These are phyloP conservation scores for Panaeolus papilionaceus DNA, from an alignment of 768 basidiomycete genomes.

Conservation along the genomic window DNA sequence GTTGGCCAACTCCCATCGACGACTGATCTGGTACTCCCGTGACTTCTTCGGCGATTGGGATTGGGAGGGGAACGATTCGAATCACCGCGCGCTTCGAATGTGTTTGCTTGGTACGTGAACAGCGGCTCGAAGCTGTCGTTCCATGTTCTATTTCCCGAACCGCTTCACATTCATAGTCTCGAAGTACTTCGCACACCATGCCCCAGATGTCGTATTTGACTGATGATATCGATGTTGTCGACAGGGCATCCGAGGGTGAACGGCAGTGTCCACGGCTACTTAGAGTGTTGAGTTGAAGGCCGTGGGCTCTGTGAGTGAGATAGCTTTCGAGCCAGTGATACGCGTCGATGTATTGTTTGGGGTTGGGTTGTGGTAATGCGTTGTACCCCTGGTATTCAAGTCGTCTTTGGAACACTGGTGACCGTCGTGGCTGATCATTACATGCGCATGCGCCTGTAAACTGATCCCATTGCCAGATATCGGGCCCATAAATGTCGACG, in stretches of 20 bases:
- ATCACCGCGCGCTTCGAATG: constrained; percentile 14
- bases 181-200: constrained; percentile 46
- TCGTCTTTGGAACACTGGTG: not conserved
- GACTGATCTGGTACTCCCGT: not conserved
- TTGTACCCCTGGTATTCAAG: not conserved
- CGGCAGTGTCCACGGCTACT: constrained; percentile 21
- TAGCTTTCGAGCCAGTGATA: constrained; percentile 53
- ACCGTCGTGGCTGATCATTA: constrained; percentile 19
- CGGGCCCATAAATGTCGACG: constrained; percentile 57
- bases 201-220: constrained; percentile 44
- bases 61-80: constrained; percentile 17
- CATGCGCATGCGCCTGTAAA: constrained; percentile 59
- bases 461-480: constrained; percentile 60
- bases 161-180: constrained; percentile 49
- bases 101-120: constrained; percentile 12
- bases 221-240: constrained; percentile 6
- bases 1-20: constrained; percentile 1
- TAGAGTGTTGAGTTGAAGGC: constrained; percentile 29
- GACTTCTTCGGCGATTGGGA: constrained; percentile 3
- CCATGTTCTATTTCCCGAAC: constrained; percentile 27
- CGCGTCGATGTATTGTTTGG: constrained; percentile 45
- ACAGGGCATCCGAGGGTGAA: constrained; percentile 15
- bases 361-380: constrained; percentile 20
- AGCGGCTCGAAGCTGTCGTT: constrained; percentile 14
- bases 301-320: constrained; percentile 45